A percentile compares a stretch with the other conserved stretches of the same genome.
These are phyloP conservation scores for Chlamydomonas schloesseri DNA, from an alignment of 139 green algal genomes.

Conservation along the genomic window DNA sequence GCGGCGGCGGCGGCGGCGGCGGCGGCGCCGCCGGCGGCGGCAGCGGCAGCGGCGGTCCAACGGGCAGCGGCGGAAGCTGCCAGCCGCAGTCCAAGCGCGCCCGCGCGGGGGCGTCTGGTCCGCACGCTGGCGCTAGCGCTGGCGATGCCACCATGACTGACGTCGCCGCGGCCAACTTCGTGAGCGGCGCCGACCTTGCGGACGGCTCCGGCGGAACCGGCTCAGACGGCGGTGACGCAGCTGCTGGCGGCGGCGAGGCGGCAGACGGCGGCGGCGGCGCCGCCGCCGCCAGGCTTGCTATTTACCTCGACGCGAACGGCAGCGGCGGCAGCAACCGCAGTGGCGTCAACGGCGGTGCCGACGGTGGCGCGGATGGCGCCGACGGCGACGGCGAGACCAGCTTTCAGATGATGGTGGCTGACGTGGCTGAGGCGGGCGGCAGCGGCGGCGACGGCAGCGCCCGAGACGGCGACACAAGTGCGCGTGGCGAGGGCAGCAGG, in stretches of 20 bases:
- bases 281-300: background rate
- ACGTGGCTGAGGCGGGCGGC: no score
- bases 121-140: no score
- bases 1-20: background rate
- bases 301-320: background rate
- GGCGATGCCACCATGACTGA: no score
- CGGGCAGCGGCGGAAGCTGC: background rate
- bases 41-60: background rate
- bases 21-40: background rate
- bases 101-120: no score
- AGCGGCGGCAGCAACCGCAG: background rate
- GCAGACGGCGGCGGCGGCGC: no score
- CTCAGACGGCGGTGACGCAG: no score
- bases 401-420: background rate
- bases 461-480: background rate
- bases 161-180: no score
- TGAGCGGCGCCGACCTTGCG: no score
- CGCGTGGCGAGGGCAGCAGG: background rate
- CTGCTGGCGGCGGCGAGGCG: no score
- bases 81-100: no score
- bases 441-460: background rate
- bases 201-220: no score
- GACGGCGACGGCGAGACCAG: background rate
- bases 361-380: background rate
- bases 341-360: background rate